A percentile compares a stretch with the other conserved stretches of the same genome.
Evolutionary conservation across 805 yeast genomes (phyloP).

Genomic region (Yarrowia yakushimensis): DNA sequence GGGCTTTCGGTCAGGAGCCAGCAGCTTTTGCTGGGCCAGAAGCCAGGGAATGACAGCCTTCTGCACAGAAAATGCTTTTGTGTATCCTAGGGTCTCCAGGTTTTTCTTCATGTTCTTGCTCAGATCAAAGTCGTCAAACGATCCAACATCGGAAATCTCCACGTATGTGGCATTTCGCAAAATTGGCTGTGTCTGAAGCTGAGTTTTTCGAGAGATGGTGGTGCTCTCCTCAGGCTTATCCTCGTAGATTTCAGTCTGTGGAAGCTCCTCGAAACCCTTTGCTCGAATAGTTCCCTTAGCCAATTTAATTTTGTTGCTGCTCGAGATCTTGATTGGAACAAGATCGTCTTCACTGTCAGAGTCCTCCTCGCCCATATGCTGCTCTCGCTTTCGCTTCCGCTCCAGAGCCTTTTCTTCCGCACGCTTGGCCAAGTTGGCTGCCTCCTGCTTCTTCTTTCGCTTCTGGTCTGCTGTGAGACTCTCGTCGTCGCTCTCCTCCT

Average conservation of each 20-base stretch:
- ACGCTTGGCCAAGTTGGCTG: constrained; percentile 7
- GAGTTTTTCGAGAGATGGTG: constrained; percentile 50
- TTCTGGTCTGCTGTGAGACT: not conserved
- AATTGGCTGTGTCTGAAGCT: constrained; percentile 24
- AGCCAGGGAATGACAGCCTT: constrained; percentile 58
- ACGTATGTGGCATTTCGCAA: constrained; percentile 46
- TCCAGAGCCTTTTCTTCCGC: constrained; percentile 2
- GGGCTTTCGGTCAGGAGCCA: constrained; percentile 38
- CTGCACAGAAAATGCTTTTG: constrained; percentile 74
- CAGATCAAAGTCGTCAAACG: constrained; percentile 48
- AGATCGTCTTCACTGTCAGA: constrained; percentile 20
- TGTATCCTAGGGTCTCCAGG: constrained; percentile 46
- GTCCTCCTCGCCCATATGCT: constrained; percentile 24
- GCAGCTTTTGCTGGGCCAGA: constrained; percentile 41
- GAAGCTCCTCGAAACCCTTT: constrained; percentile 30
- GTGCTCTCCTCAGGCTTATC: constrained; percentile 32
- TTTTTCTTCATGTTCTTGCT: constrained; percentile 44
- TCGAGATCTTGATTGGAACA: constrained; percentile 28
- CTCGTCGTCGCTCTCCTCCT: constrained; percentile 11
- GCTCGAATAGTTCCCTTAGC: constrained; percentile 1
- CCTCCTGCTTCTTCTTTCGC: constrained; percentile 6
- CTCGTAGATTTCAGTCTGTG: constrained; percentile 31
- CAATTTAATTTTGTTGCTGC: constrained; percentile 27
- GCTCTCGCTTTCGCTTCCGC: constrained; percentile 11
- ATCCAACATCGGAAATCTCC: constrained; percentile 44